Percentiles rank a stretch among this genome's conserved stretches.
Conservation (phyloP, 2,329 filamentous ascomycete species). For the Aspergillus flavus region DNA sequence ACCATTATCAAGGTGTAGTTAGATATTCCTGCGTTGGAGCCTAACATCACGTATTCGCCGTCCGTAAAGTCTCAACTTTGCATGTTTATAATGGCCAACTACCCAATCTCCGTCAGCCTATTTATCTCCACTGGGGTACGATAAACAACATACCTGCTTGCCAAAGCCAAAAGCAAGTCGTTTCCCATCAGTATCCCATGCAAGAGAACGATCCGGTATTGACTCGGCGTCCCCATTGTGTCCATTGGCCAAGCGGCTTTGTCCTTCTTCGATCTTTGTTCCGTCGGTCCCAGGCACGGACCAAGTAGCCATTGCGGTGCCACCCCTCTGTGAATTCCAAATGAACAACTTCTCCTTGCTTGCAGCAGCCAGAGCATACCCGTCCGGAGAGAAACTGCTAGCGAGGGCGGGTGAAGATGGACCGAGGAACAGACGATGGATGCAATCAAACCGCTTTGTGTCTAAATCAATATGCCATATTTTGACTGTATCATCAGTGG, state of each 20-base stretch:
- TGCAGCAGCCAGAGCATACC: slow-evolving; percentile 49
- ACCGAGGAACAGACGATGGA: slow-evolving; percentile 42
- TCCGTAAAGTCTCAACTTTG: slow-evolving; percentile 34
- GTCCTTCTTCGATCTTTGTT: slow-evolving; percentile 36
- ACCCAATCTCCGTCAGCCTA: slow-evolving; percentile 8
- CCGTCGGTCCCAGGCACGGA: slow-evolving; percentile 33
- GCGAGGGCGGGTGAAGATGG: slow-evolving; percentile 42
- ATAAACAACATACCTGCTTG: slow-evolving; percentile 46
- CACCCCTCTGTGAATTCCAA: slow-evolving; percentile 51
- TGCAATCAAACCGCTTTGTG: slow-evolving; percentile 36
- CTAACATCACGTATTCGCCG: not conserved
- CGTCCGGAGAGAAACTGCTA: slow-evolving; percentile 50
- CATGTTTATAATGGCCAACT: slow-evolving; percentile 45
- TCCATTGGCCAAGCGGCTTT: slow-evolving; percentile 36
- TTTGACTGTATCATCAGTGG: slow-evolving; percentile 48
- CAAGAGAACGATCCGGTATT: slow-evolving; percentile 44
- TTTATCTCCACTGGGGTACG: slow-evolving; percentile 5
- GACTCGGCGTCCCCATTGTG: slow-evolving; percentile 34
- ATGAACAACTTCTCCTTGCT: slow-evolving; percentile 48
- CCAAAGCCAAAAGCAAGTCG: slow-evolving; percentile 54
- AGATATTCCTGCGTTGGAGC: not conserved
- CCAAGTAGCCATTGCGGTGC: slow-evolving; percentile 47
- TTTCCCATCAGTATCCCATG: slow-evolving; percentile 58
- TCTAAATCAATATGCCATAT: slow-evolving; percentile 48
- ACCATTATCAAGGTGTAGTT: not conserved